These are phyloP conservation scores for Chamaecyparis obtusa DNA, from an alignment of 75 land plant species.

Conservation along the genomic window DNA sequence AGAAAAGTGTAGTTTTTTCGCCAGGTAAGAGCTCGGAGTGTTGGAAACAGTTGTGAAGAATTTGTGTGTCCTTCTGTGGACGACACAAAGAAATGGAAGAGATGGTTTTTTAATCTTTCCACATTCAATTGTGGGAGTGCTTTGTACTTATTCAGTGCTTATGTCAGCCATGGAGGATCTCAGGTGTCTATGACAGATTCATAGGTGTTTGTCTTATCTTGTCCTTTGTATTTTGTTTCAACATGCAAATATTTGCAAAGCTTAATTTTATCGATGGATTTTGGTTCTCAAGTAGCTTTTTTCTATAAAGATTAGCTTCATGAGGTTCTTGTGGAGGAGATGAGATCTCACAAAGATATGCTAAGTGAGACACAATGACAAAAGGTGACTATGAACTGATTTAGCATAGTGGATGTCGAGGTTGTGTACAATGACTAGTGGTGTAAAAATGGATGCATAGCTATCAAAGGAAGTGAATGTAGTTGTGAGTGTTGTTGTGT, in stretches of 20 bases:
- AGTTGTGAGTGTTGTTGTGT: too few relatives aligned
- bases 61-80: slow-evolving; percentile 58
- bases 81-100: slow-evolving; percentile 95
- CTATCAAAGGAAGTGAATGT: too few relatives aligned
- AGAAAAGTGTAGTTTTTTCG: background rate
- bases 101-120: slow-evolving; percentile 48
- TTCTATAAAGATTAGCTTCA: slow-evolving; percentile 75
- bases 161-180: slow-evolving; percentile 93
- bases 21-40: background rate
- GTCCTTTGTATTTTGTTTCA: too few relatives aligned
- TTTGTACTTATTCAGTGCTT: slow-evolving; percentile 80
- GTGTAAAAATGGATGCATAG: too few relatives aligned
- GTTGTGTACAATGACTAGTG: too few relatives aligned
- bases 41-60: background rate
- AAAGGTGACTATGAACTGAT: too few relatives aligned
- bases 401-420: too few relatives aligned
- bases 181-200: too few relatives aligned
- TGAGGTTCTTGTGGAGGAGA: slow-evolving; percentile 68
- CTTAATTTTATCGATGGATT: too few relatives aligned
- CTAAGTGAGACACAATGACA: slow-evolving; percentile 23
- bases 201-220: too few relatives aligned
- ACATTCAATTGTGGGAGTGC: slow-evolving; percentile 20
- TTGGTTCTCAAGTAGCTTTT: slow-evolving; percentile 82
- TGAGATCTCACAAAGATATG: slow-evolving; percentile 2
- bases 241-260: too few relatives aligned